phyloP scores from a whole-genome alignment of 2,329 filamentous ascomycete species.

The Pleomassaria siparia region DNA sequence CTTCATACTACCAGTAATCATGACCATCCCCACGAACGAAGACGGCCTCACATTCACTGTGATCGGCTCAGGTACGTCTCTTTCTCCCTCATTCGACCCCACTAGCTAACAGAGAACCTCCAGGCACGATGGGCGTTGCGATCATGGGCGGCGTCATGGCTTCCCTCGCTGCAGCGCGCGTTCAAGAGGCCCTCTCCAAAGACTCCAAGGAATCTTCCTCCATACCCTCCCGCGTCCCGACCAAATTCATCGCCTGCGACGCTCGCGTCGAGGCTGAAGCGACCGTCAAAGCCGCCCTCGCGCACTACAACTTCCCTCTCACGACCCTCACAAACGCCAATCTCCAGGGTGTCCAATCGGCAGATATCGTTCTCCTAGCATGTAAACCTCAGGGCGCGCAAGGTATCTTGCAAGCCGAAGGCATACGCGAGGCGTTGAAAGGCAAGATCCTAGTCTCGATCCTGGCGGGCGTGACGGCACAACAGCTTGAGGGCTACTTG shows the following conservation, averaged over 20 bases:
- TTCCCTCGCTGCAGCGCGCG: slow-evolving; percentile 58
- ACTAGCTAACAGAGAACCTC: slow-evolving; percentile 6
- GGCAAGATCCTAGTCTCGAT: slow-evolving; percentile 84
- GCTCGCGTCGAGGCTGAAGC: slow-evolving; percentile 68
- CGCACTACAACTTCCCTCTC: slow-evolving; percentile 62
- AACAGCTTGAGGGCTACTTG: slow-evolving; percentile 67
- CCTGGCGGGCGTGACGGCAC: slow-evolving; percentile 71
- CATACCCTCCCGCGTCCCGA: slow-evolving; percentile 61
- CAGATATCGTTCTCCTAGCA: slow-evolving; percentile 73
- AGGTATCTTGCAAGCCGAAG: slow-evolving; percentile 66
- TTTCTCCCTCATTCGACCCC: slow-evolving; percentile 8
- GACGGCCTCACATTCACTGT: slow-evolving; percentile 70
- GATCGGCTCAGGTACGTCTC: slow-evolving; percentile 72
- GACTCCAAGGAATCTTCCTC: slow-evolving; percentile 41
- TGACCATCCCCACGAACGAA: slow-evolving; percentile 33
- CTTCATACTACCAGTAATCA: slow-evolving; percentile 13
- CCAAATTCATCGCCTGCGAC: slow-evolving; percentile 80
- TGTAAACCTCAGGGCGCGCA: slow-evolving; percentile 79
- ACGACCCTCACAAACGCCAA: slow-evolving; percentile 73
- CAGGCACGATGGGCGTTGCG: slow-evolving; percentile 82
- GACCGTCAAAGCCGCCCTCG: slow-evolving; percentile 66
- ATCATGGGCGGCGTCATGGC: slow-evolving; percentile 79
- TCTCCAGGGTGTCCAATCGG: slow-evolving; percentile 63
- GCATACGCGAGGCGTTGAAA: slow-evolving; percentile 70
- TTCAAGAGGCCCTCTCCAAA: slow-evolving; percentile 45